These are phyloP conservation scores for Globisporangium alternatum DNA, from an alignment of 352 stramenopile species.

Conservation along the genomic window DNA sequence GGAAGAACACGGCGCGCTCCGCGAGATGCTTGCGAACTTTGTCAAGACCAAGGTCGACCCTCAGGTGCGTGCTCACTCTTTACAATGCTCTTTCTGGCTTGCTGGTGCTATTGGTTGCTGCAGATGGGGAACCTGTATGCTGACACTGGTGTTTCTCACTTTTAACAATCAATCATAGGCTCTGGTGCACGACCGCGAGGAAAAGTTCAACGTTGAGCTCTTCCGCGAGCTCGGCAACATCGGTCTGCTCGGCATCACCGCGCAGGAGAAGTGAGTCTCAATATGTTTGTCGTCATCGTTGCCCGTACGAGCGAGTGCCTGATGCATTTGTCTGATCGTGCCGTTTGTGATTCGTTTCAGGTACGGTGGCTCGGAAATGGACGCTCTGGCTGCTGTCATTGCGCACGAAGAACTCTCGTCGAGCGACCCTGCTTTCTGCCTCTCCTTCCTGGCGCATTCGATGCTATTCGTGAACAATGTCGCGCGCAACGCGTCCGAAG, in stretches of 20 bases:
- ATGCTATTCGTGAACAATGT: constrained; percentile 96
- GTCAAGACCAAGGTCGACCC: constrained; percentile 97
- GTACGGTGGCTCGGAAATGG: constrained; percentile 95
- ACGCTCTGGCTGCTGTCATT: constrained; percentile 93
- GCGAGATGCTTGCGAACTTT: constrained; percentile 93
- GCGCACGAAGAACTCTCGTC: constrained; percentile 96
- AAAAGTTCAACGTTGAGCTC: constrained; percentile 97
- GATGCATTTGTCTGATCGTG: neutral
- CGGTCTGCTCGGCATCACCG: constrained; percentile 96
- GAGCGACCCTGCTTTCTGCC: constrained; percentile 97
- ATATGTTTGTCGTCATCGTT: neutral
- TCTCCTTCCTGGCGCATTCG: constrained; percentile 95
- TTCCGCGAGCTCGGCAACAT: constrained; percentile 95
- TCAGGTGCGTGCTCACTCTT: constrained; percentile 54
- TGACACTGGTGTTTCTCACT: neutral
- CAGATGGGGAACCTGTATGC: neutral
- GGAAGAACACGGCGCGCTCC: constrained; percentile 86
- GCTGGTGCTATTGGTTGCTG: neutral
- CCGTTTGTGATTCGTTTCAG: constrained; percentile 19
- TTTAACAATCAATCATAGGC: constrained; percentile 35
- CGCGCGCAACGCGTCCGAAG: constrained; percentile 85
- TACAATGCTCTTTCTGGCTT: neutral
- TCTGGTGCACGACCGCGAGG: constrained; percentile 92
- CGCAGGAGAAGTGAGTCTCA: constrained; percentile 88
- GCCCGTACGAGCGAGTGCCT: neutral